Conservation (phyloP, 2,329 filamentous ascomycete species). For the Verticillium nubilum region DNA sequence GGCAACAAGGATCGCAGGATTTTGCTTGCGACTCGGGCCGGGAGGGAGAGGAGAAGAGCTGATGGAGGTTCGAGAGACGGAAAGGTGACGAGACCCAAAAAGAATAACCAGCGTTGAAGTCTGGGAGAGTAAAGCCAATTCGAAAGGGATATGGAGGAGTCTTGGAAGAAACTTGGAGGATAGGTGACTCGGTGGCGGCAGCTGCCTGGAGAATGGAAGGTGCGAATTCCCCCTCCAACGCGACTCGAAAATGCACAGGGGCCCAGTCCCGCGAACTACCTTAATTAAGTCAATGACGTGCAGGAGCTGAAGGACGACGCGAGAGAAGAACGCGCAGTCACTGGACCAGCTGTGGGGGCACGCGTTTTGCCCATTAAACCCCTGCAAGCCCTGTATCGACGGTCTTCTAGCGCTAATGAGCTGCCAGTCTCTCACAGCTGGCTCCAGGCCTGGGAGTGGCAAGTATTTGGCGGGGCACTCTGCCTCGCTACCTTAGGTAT, state of each 20-base stretch:
- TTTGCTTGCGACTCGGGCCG: background rate
- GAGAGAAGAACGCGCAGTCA: slow-evolving; percentile 27
- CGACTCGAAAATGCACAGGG: background rate
- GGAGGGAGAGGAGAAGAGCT: no score
- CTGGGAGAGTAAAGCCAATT: no score
- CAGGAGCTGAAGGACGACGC: slow-evolving; percentile 17
- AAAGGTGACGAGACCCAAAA: no score
- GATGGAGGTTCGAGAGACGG: no score
- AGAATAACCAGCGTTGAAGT: no score
- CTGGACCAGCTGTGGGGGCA: slow-evolving; percentile 10
- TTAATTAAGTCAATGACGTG: slow-evolving; percentile 16
- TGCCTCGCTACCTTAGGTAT: no score
- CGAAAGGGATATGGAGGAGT: background rate
- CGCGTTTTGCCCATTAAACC: background rate
- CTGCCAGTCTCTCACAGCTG: no score
- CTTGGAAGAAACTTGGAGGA: background rate
- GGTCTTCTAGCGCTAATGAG: no score
- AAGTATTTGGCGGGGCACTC: no score
- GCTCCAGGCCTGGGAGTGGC: no score
- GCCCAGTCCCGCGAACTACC: background rate
- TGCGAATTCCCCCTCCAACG: background rate
- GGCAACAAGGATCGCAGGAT: background rate
- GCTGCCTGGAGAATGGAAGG: background rate
- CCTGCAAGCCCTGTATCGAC: background rate
- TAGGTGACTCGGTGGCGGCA: background rate